A percentile compares a stretch with the other conserved stretches of the same genome.
Conservation (phyloP, 169 alveolate species). For the Plasmodium knowlesi region DNA sequence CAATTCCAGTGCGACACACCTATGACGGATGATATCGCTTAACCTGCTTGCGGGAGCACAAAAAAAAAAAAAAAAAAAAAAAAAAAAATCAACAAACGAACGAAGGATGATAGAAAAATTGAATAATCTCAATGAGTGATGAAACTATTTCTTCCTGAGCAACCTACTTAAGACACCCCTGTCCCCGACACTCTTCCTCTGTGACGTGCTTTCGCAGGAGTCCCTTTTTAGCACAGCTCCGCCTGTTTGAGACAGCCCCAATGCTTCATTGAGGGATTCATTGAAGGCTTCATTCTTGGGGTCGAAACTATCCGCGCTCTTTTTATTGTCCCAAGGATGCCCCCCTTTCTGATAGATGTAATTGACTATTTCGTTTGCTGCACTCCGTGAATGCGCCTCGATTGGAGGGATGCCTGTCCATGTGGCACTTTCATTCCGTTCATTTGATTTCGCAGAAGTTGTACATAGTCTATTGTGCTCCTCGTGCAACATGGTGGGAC, state of each 20-base stretch:
- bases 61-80: background rate
- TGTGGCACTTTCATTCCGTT: no score
- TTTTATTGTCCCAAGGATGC: background rate
- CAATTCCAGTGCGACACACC: background rate
- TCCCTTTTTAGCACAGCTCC: background rate
- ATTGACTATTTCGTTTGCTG: background rate
- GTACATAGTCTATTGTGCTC: no score
- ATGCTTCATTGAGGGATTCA: background rate
- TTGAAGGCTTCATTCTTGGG: background rate
- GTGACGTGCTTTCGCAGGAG: background rate
- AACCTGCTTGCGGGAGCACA: background rate
- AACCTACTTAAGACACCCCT: constrained; percentile 72
- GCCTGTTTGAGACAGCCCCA: background rate
- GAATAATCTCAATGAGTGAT: background rate
- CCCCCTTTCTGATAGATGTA: background rate
- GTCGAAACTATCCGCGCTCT: background rate
- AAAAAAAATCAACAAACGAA: background rate
- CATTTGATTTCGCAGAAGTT: no score
- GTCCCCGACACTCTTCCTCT: constrained; percentile 18
- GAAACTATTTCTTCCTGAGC: constrained; percentile 27
- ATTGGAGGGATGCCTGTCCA: no score
- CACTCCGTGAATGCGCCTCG: background rate
- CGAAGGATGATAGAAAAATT: background rate
- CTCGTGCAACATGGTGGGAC: background rate
- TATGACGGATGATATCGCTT: background rate